Percentiles rank a stretch among this genome's conserved stretches.
Evolutionary conservation across 345 rosid genomes (phyloP).

Genomic region (Pelargonium nanum): DNA sequence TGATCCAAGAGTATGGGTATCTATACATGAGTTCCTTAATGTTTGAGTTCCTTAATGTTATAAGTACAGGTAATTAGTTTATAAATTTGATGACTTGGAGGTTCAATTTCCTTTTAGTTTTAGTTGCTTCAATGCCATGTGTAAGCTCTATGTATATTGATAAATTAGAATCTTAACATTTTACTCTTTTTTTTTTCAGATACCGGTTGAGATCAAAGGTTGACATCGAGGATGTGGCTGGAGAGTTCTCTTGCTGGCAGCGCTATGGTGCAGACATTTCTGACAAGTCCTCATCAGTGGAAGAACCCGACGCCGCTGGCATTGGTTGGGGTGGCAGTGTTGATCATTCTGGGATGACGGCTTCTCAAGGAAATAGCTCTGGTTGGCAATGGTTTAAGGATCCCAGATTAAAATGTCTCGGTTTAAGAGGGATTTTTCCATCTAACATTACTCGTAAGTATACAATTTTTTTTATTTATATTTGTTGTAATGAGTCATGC

Average conservation of each 20-base stretch:
- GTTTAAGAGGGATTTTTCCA: slow-evolving; percentile 67
- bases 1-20: background rate
- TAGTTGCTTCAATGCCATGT: too few species aligned
- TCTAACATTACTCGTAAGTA: slow-evolving; percentile 46
- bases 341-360: slow-evolving; percentile 42
- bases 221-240: slow-evolving; percentile 62
- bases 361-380: slow-evolving; percentile 41
- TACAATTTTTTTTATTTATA: background rate
- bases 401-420: slow-evolving; percentile 76
- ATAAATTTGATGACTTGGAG: too few species aligned
- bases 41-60: too few species aligned
- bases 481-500: background rate
- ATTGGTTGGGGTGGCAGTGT: slow-evolving; percentile 57
- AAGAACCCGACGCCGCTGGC: slow-evolving; percentile 58
- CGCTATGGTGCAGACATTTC: slow-evolving; percentile 43
- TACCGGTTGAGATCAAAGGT: slow-evolving; percentile 84
- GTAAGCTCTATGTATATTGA: background rate
- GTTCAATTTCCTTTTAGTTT: too few species aligned
- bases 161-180: too few species aligned
- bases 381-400: slow-evolving; percentile 90
- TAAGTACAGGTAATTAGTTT: too few species aligned
- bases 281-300: slow-evolving; percentile 20
- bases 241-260: slow-evolving; percentile 79
- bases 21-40: too few species aligned
- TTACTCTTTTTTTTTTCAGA: slow-evolving; percentile 21